These are phyloP conservation scores for Solanum commersonii DNA, from an alignment of 257 asterid species.

Conservation along the genomic window DNA sequence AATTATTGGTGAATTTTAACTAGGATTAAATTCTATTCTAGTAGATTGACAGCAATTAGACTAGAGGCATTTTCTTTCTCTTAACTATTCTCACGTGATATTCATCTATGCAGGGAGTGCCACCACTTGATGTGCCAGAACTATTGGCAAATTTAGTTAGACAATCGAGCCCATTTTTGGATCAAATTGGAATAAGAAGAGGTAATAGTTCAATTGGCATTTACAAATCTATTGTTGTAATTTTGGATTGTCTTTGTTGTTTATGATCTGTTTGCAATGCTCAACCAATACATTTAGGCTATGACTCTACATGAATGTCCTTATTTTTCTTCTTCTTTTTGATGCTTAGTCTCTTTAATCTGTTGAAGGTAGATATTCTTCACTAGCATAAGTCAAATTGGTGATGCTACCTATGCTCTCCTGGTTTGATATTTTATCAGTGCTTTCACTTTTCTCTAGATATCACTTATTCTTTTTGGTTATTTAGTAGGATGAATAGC, in stretches of 20 bases:
- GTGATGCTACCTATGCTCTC: neutral
- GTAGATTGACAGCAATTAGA: neutral
- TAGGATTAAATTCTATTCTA: neutral
- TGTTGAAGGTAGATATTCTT: neutral
- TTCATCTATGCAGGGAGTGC: conserved; percentile 58
- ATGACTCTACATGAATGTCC: neutral
- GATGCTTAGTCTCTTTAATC: neutral
- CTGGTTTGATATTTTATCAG: neutral
- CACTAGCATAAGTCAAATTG: neutral
- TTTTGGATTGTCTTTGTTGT: neutral
- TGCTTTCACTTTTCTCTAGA: neutral
- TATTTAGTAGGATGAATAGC: neutral
- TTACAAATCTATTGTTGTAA: neutral
- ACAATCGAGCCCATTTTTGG: conserved; percentile 91
- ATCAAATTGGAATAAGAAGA: conserved; percentile 79
- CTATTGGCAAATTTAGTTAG: conserved; percentile 83
- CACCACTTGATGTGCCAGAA: conserved; percentile 89
- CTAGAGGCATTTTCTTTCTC: neutral
- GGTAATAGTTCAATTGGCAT: conserved; percentile 31
- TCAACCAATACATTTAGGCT: neutral
- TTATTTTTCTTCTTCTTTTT: neutral
- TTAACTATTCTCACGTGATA: neutral
- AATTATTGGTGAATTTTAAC: neutral
- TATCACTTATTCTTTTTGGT: neutral
- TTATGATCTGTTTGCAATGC: neutral